Evolutionary conservation across 2,329 filamentous ascomycete genomes (phyloP).

Genomic region (Raffaelea arxii): DNA sequence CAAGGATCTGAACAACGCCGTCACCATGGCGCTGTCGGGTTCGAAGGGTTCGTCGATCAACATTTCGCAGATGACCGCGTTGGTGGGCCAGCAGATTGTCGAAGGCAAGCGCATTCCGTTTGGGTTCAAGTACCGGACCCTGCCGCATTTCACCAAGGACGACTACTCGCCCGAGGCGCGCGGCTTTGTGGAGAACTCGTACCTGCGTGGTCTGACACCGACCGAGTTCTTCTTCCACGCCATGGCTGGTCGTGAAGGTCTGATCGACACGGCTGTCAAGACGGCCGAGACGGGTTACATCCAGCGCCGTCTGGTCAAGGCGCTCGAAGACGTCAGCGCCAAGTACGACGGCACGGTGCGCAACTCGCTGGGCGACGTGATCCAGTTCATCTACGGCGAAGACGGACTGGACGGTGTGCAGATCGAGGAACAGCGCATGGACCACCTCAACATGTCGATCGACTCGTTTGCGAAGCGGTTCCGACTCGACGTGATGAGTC

Average conservation of each 20-base stretch:
- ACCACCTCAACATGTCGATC: slow-evolving; percentile 74
- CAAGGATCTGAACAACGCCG: slow-evolving; percentile 93
- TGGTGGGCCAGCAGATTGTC: slow-evolving; percentile 96
- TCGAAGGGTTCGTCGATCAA: slow-evolving; percentile 99
- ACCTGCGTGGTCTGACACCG: slow-evolving; percentile 88
- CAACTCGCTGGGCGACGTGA: slow-evolving; percentile 91
- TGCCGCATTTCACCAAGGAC: slow-evolving; percentile 98
- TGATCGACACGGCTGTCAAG: slow-evolving; percentile 99
- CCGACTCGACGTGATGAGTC: slow-evolving; percentile 77
- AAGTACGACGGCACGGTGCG: slow-evolving; percentile 96
- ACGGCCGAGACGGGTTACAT: slow-evolving; percentile 99
- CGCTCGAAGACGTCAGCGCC: slow-evolving; percentile 92
- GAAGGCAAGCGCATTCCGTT: slow-evolving; percentile 99
- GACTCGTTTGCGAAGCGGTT: slow-evolving; percentile 71
- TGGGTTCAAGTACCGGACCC: slow-evolving; percentile 94
- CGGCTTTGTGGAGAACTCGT: slow-evolving; percentile 98
- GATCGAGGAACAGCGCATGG: slow-evolving; percentile 88
- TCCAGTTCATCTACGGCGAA: slow-evolving; percentile 96
- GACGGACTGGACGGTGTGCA: slow-evolving; percentile 88
- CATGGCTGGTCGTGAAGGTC: slow-evolving; percentile 99
- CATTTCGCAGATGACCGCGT: slow-evolving; percentile 97
- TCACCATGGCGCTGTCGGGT: slow-evolving; percentile 90
- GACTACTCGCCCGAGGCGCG: slow-evolving; percentile 96
- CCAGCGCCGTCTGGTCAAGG: slow-evolving; percentile 95
- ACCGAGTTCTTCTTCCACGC: slow-evolving; percentile 99